Base-by-base conservation (phyloP, 2,329 filamentous ascomycete genomes). In the Knoxdaviesia proteae region DNA sequence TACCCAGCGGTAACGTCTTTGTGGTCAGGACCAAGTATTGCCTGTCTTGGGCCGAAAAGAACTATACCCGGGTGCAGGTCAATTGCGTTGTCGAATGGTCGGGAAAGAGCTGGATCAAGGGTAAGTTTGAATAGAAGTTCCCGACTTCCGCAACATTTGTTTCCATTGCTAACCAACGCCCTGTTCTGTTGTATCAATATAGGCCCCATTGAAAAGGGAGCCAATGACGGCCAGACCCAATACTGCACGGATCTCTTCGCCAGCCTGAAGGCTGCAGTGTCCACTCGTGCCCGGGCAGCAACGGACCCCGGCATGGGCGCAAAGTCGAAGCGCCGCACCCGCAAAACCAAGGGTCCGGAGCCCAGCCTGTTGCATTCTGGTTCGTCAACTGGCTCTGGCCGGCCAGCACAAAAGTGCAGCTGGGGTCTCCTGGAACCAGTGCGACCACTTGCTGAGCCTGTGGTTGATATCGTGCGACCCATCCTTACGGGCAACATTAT, bases 91-190 rank as follows among this genome's bases (percentile, higher is more conserved):
- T 94, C 38, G 92, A 98, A 54, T 98, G 92, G 92, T 79, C 80
- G 4, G 87, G 87, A 51, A 98, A 96, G 68, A 94, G 87, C 63
- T 98, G 90, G 90, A 64, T 98, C 39, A 94, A 90, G 64, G 84
- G 87, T 92, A 65, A 56, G 66, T 54, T 5, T 20, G 20, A 20
- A 20, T 20, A 20, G 20, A 20, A 2, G 20, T n/a, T 9, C 20
- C 31, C 9, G 11, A 29, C 38, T 2, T 9, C 7, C 34, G 10
- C 11, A 31, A 40, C 32, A 40, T 43, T 29, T 6, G 6, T 33
- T 8, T 4, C 41, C 30, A 32, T 39, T 40, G 35, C 42, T 48
- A 33, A 48, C 44, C 34, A 39, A 32, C 40, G 0, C 7, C 34
- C 39, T 36, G 7, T 36, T 20, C 38, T n/a, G 9, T 30, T 37